These are phyloP conservation scores for Didymella keratinophila DNA, from an alignment of 2,329 filamentous ascomycete species.

Conservation along the genomic window DNA sequence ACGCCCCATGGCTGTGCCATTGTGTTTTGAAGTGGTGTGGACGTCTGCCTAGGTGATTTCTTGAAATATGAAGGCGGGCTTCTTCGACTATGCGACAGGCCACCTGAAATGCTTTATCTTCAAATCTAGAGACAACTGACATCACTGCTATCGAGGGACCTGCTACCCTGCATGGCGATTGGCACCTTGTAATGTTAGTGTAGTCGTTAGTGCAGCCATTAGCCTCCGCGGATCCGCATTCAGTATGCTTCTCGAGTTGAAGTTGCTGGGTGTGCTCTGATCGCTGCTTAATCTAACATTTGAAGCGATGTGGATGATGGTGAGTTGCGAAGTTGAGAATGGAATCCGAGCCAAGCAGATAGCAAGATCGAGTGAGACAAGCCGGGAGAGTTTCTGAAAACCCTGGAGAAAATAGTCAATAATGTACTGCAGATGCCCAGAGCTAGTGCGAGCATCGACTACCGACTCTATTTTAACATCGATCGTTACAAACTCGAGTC, in stretches of 20 bases:
- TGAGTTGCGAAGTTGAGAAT: background rate
- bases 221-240: constrained; percentile 7
- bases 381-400: background rate
- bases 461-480: background rate
- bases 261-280: background rate
- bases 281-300: too few relatives aligned
- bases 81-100: background rate
- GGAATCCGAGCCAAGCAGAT: background rate
- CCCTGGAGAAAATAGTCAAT: too few relatives aligned
- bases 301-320: background rate
- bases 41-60: background rate
- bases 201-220: background rate
- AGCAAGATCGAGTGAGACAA: background rate
- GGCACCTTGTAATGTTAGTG: constrained; percentile 11
- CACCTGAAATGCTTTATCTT: background rate
- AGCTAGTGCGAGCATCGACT: background rate
- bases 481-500: background rate
- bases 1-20: constrained; percentile 18
- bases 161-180: background rate
- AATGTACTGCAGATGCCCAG: background rate
- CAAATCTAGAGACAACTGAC: background rate
- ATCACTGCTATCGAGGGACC: constrained; percentile 4
- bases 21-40: background rate
- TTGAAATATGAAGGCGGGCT: background rate
- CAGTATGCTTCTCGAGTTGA: background rate